These are phyloP conservation scores for Beauveria sp. DNA, from an alignment of 2,329 filamentous ascomycete species.

Conservation along the genomic window DNA sequence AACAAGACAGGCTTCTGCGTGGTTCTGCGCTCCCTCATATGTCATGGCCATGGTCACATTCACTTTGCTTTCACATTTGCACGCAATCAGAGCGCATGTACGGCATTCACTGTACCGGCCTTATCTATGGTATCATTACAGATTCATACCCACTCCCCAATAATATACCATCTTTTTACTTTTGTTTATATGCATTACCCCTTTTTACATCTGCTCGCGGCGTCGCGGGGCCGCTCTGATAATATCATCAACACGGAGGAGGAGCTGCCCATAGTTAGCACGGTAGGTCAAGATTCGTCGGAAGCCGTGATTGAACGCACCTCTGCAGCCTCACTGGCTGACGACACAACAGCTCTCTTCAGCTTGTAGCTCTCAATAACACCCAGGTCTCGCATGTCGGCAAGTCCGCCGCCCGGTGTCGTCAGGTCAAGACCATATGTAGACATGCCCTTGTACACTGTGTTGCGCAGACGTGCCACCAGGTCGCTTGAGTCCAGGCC, in stretches of 20 bases:
- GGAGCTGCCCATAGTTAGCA: conserved; percentile 18
- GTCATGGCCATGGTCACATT: background rate
- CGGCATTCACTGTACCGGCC: background rate
- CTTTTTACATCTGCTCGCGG: conserved; percentile 32
- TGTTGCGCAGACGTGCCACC: conserved; percentile 82
- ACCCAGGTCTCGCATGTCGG: conserved; percentile 91
- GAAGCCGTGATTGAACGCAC: conserved; percentile 42
- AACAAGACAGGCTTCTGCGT: background rate
- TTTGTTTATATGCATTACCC: conserved; percentile 13
- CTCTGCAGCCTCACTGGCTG: conserved; percentile 93
- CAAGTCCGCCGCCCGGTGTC: conserved; percentile 83
- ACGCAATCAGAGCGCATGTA: background rate
- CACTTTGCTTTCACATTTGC: background rate
- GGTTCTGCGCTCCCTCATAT: conserved; percentile 13
- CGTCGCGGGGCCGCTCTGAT: conserved; percentile 80
- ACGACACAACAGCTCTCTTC: conserved; percentile 95
- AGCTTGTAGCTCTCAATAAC: conserved; percentile 98
- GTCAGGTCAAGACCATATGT: conserved; percentile 85
- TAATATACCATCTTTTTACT: conserved; percentile 7
- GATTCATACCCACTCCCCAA: conserved; percentile 21
- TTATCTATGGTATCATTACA: conserved; percentile 33
- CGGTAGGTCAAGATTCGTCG: background rate
- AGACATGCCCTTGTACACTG: conserved; percentile 89
- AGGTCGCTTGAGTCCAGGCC: conserved; percentile 93
- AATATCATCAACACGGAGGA: conserved; percentile 92